Evolutionary conservation across 352 stramenopile species (phyloP).

Genomic region (Aphanomyces invadans): DNA sequence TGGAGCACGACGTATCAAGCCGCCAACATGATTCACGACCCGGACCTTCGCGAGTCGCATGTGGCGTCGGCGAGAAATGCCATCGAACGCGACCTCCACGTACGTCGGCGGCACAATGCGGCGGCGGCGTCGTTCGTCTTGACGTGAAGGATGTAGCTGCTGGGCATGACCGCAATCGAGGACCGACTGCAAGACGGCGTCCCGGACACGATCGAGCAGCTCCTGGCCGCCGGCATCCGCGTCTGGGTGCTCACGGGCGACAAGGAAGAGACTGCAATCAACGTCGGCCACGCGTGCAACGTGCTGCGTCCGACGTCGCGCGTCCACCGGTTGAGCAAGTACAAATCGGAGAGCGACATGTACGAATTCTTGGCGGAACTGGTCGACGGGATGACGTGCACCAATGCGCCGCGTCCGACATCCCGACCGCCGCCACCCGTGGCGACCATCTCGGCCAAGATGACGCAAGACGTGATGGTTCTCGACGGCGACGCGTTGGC

Average conservation of each 20-base stretch:
- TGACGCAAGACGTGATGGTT: slow-evolving; percentile 22
- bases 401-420: too few relatives aligned
- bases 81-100: slow-evolving; percentile 13
- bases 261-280: slow-evolving; percentile 96
- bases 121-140: too few relatives aligned
- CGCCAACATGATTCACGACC: slow-evolving; percentile 23
- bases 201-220: slow-evolving; percentile 85
- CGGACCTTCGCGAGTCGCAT: neutral
- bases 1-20: slow-evolving; percentile 50
- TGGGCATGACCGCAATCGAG: slow-evolving; percentile 94
- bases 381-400: neutral
- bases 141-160: slow-evolving; percentile 32
- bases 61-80: neutral
- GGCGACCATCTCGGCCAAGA: too few relatives aligned
- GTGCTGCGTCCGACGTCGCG: slow-evolving; percentile 58
- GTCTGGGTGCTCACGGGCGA: slow-evolving; percentile 97
- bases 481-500: slow-evolving; percentile 38
- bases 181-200: slow-evolving; percentile 94
- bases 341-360: neutral
- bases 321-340: slow-evolving; percentile 5
- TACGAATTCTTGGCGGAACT: slow-evolving; percentile 12
- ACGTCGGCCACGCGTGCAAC: slow-evolving; percentile 92
- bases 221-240: slow-evolving; percentile 94
- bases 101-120: too few relatives aligned
- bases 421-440: too few relatives aligned